Evolutionary conservation across 345 rosid species (phyloP), one percentile per base, ranked within the genome.

Genomic region (Carallia pectinifolia): DNA sequence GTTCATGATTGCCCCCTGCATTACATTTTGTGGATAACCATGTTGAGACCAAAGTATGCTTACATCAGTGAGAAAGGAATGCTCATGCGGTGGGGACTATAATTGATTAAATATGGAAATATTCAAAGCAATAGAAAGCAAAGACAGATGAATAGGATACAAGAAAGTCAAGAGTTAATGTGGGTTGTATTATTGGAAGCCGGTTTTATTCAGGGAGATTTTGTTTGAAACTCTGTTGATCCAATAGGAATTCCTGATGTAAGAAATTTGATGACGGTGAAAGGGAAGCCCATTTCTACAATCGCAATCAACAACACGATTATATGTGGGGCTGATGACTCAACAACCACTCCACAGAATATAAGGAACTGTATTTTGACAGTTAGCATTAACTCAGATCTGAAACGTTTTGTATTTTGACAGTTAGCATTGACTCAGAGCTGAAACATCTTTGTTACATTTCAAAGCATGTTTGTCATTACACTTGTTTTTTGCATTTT

Each of bases 161-260:
- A 65, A 78, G 56, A 84, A 44, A 85, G 89, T 85, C 88, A 77
- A 85, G 81, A 80, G 78, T 65, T 65, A 65, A 76, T 78, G 85
- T 78, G 77, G 74, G 75, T 17, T 53, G 71, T 66, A 29, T 67
- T 40, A 73, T 70, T 70, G 39, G 67, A 61, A 64, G 54, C 71
- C 65, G 61, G 62, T 72, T 56, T 59, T 61, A 65, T 70, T 65
- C 54, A 58, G 33, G 63, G 29, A 66, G 33, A 31, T 70, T 50
- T 64, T 67, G 40, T 52, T 75, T 50, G 15, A 29, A 50, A 48
- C 69, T 30, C 39, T 40, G 69, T 76, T 66, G 62, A 55, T 61
- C 82, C 78, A 74, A 78, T 78, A 40, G 53, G 55, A 58, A 48
- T n/a, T 71, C 65, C 60, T 77, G 79, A 82, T 77, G 73, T 34